Evolutionary conservation across 192 early-diverging fungal genomes (phyloP).

Genomic region (Mortierella antarctica): DNA sequence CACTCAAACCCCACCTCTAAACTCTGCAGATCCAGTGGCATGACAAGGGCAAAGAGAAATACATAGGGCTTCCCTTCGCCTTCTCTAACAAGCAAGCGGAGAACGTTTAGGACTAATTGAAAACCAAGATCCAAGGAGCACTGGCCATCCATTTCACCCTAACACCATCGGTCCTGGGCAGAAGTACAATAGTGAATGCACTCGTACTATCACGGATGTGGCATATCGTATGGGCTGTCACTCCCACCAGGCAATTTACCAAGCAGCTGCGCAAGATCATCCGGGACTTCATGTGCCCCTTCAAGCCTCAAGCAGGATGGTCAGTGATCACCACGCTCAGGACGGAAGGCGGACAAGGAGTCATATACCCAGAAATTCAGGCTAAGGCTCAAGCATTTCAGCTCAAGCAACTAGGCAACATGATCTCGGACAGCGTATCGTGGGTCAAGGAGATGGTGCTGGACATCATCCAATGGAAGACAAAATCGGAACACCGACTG

Average conservation of each 20-base stretch:
- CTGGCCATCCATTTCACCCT: not conserved
- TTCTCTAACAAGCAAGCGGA: not conserved
- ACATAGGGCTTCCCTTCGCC: not conserved
- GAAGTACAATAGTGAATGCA: slow-evolving; percentile 1
- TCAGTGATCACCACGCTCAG: not conserved
- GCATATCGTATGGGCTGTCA: not conserved
- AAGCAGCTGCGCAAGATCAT: not conserved
- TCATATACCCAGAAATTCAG: not conserved
- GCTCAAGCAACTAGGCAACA: not conserved
- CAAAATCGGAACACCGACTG: too few species aligned
- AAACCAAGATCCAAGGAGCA: not conserved
- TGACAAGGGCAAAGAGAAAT: not conserved
- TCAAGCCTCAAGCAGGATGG: not conserved
- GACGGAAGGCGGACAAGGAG: not conserved
- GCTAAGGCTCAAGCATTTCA: not conserved
- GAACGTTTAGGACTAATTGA: not conserved
- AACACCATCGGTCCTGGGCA: not conserved
- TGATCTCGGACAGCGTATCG: too few species aligned
- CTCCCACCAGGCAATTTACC: not conserved
- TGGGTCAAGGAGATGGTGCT: too few species aligned
- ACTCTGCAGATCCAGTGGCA: not conserved
- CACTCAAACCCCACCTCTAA: not conserved
- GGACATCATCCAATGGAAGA: too few species aligned
- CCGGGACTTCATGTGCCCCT: not conserved
- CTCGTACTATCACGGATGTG: not conserved